phyloP scores from a whole-genome alignment of 2,329 filamentous ascomycete species.

The Colletotrichum sp. region DNA sequence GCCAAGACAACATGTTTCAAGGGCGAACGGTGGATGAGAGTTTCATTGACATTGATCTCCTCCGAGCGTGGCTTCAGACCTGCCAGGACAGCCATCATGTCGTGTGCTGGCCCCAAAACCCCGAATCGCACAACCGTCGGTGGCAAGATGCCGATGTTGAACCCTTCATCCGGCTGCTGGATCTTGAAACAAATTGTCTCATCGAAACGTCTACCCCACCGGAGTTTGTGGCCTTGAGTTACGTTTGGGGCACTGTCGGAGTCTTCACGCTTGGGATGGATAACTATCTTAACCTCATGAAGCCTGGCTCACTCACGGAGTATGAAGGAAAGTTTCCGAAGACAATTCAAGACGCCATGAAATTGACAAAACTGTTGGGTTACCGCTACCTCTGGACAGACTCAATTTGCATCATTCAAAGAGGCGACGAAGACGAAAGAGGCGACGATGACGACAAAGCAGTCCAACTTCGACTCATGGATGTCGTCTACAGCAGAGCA shows the following conservation, averaged over 20 bases:
- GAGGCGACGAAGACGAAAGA: neutral
- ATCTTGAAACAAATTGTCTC: neutral
- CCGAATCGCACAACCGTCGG: neutral
- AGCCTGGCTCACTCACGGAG: neutral
- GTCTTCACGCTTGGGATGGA: neutral
- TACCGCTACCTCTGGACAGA: neutral
- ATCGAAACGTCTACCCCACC: neutral
- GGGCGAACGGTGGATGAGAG: neutral
- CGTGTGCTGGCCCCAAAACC: neutral
- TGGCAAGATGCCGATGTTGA: neutral
- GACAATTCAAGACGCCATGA: neutral
- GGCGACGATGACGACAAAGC: neutral
- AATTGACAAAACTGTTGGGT: neutral
- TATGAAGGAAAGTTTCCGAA: neutral
- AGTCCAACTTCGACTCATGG: neutral
- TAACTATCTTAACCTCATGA: neutral
- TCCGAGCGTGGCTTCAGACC: neutral
- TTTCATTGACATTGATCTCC: neutral
- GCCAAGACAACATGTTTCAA: neutral
- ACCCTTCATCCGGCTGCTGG: neutral
- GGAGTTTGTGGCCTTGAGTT: neutral
- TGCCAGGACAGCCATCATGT: neutral
- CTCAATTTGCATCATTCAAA: neutral
- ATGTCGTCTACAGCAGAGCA: neutral
- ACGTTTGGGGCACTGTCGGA: neutral